Percentiles rank a stretch among this genome's conserved stretches.
Evolutionary conservation across 192 early-diverging fungal species (phyloP).

Genomic region (Gonapodya sp.): DNA sequence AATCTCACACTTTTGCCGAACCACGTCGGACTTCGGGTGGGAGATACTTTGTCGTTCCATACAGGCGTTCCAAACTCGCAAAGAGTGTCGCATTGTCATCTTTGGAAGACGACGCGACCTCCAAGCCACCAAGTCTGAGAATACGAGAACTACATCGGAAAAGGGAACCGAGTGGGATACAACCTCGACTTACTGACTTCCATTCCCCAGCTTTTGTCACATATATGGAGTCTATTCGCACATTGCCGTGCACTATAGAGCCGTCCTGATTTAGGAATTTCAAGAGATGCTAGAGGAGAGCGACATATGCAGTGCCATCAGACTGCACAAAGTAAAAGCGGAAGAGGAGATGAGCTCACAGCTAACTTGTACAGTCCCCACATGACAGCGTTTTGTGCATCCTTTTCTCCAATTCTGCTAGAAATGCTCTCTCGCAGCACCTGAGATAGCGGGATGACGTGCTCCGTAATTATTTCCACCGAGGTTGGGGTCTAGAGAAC

Average conservation of each 20-base stretch:
- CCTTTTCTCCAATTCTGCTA: constrained; percentile 43
- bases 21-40: constrained; percentile 61
- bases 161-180: not conserved
- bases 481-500: constrained; percentile 48
- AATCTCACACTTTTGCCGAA: constrained; percentile 12
- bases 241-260: constrained; percentile 76
- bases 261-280: constrained; percentile 84
- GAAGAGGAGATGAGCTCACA: constrained; percentile 33
- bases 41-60: constrained; percentile 56
- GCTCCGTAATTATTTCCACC: constrained; percentile 86
- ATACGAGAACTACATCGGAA: not conserved
- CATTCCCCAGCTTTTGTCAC: constrained; percentile 89
- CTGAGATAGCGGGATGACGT: constrained; percentile 54
- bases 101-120: constrained; percentile 58
- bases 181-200: constrained; percentile 31
- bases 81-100: constrained; percentile 57
- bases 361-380: constrained; percentile 89
- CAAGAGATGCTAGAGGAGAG: constrained; percentile 51
- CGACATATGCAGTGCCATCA: no score
- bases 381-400: constrained; percentile 43
- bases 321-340: not conserved
- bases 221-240: constrained; percentile 69
- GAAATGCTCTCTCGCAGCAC: constrained; percentile 10
- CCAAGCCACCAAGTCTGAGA: constrained; percentile 79
- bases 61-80: constrained; percentile 48